Percentiles rank a stretch among this genome's conserved stretches.
phyloP scores from a whole-genome alignment of 2,329 filamentous ascomycete genomes.

The Tolypocladium nubicola region DNA sequence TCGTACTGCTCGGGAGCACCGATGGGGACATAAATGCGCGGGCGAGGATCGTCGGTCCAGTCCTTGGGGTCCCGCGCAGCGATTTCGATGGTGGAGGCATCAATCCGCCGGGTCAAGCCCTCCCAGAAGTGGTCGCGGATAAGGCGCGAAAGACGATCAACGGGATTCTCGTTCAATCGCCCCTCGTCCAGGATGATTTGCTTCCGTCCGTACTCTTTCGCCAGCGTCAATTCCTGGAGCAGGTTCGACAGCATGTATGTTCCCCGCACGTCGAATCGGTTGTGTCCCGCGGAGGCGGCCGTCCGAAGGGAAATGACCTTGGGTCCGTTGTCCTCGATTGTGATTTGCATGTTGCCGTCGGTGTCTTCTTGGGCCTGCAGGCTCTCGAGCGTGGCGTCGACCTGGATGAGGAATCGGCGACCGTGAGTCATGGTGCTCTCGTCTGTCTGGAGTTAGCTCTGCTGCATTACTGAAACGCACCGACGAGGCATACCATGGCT shows the following conservation, averaged over 20 bases:
- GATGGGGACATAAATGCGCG: slow-evolving; percentile 80
- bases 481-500: slow-evolving; percentile 39
- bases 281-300: slow-evolving; percentile 74
- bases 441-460: slow-evolving; percentile 40
- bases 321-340: slow-evolving; percentile 87
- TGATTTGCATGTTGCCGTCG: slow-evolving; percentile 92
- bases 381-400: slow-evolving; percentile 70
- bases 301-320: slow-evolving; percentile 84
- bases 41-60: slow-evolving; percentile 81
- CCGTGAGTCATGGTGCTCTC: slow-evolving; percentile 54
- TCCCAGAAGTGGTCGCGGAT: slow-evolving; percentile 92
- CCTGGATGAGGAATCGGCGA: slow-evolving; percentile 77
- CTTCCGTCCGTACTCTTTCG: slow-evolving; percentile 81
- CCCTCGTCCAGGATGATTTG: slow-evolving; percentile 86
- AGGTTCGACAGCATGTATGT: slow-evolving; percentile 98
- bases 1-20: slow-evolving; percentile 80
- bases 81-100: slow-evolving; percentile 75
- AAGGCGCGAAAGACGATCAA: slow-evolving; percentile 73
- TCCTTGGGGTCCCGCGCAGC: slow-evolving; percentile 90
- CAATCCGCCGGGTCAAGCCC: slow-evolving; percentile 78
- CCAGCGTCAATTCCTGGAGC: slow-evolving; percentile 85
- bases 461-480: not conserved
- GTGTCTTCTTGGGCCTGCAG: slow-evolving; percentile 83
- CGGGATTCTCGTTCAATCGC: slow-evolving; percentile 88
- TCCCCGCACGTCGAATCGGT: slow-evolving; percentile 81